These are phyloP conservation scores for Pichia inconspicua DNA, from an alignment of 1,139 yeast species.

Conservation along the genomic window DNA sequence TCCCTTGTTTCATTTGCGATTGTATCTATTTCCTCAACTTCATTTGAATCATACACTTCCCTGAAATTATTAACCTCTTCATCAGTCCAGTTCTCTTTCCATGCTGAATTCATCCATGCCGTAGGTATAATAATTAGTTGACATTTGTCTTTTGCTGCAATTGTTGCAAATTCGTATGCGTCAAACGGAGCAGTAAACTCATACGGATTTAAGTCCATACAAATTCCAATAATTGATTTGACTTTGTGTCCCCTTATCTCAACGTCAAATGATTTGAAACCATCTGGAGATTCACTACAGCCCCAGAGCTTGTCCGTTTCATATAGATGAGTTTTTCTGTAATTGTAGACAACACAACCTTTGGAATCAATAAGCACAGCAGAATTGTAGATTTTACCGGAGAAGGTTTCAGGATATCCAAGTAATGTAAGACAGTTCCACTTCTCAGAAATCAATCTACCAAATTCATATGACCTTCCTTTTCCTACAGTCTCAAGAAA, in stretches of 20 bases:
- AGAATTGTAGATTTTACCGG: conserved; percentile 51
- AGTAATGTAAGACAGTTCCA: conserved; percentile 62
- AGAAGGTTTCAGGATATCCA: conserved; percentile 67
- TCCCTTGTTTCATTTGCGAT: conserved; percentile 5
- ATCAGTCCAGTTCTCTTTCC: conserved; percentile 22
- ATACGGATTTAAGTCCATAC: conserved; percentile 92
- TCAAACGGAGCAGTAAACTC: conserved; percentile 74
- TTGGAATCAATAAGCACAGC: conserved; percentile 55
- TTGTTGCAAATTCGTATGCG: conserved; percentile 60
- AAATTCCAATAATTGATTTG: conserved; percentile 66
- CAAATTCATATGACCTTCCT: conserved; percentile 47
- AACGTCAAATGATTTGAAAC: conserved; percentile 40
- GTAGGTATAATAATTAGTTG: conserved; percentile 67
- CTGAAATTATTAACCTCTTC: conserved; percentile 13
- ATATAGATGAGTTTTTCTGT: conserved; percentile 71
- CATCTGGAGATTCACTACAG: conserved; percentile 57
- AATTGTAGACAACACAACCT: conserved; percentile 58
- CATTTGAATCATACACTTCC: conserved; percentile 12
- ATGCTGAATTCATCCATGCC: conserved; percentile 62
- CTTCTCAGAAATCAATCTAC: conserved; percentile 41
- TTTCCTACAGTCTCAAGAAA: conserved; percentile 39
- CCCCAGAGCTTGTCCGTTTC: conserved; percentile 82
- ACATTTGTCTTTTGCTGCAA: conserved; percentile 42
- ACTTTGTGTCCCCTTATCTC: conserved; percentile 28
- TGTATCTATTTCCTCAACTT: conserved; percentile 12